Evolutionary conservation across 1,284 basidiomycete species (phyloP).

Genomic region (Leucoagaricus sp.): DNA sequence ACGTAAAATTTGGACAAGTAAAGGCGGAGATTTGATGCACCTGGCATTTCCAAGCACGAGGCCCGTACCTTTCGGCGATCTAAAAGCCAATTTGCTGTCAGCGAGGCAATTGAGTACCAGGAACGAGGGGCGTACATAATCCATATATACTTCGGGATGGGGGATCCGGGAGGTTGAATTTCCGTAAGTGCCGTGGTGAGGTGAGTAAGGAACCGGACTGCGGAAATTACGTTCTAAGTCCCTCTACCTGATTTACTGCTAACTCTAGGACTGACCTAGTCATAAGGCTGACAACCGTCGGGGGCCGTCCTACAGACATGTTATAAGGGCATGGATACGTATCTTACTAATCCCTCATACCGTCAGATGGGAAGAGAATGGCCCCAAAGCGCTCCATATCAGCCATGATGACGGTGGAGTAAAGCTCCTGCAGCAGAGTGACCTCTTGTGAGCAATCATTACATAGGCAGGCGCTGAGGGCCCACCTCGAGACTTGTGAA

Average conservation of each 20-base stretch:
- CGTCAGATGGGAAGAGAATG: slow-evolving; percentile 63
- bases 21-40: slow-evolving; percentile 37
- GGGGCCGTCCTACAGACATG: slow-evolving; percentile 48
- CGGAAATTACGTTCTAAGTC: background rate
- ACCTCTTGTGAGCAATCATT: background rate
- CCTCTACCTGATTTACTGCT: background rate
- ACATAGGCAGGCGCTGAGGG: background rate
- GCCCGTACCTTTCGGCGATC: slow-evolving; percentile 67
- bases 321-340: slow-evolving; percentile 19
- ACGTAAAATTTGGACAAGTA: slow-evolving; percentile 13
- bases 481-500: background rate
- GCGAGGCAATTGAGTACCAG: slow-evolving; percentile 2
- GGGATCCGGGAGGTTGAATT: slow-evolving; percentile 57
- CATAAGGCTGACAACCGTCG: slow-evolving; percentile 69
- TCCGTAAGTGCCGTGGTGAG: slow-evolving; percentile 40
- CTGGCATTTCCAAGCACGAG: slow-evolving; percentile 71
- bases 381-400: slow-evolving; percentile 61
- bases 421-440: background rate
- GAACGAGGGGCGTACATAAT: slow-evolving; percentile 50
- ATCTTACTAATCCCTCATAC: slow-evolving; percentile 26
- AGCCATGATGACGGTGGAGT: slow-evolving; percentile 45
- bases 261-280: slow-evolving; percentile 40
- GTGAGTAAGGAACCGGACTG: slow-evolving; percentile 55
- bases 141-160: slow-evolving; percentile 82
- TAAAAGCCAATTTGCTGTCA: slow-evolving; percentile 20